Evolutionary conservation across 345 rosid genomes (phyloP), one percentile per base, ranked within the genome.

Genomic region (Aurinia saxatilis): DNA sequence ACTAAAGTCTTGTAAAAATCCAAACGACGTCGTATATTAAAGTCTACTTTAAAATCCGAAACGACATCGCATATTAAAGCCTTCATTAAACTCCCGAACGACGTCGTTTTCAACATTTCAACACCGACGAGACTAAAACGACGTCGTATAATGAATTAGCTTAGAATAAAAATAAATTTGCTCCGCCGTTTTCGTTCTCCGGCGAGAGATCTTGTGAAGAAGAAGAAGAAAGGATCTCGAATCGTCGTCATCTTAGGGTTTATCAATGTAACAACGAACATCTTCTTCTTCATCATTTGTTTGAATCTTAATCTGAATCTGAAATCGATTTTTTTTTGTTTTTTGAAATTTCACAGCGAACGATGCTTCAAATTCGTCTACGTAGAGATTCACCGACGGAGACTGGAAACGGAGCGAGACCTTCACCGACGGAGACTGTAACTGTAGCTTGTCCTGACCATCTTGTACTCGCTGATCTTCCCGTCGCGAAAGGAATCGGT

Each of bases 371-470:
- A 68, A 93, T 93, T 64, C 76, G 96, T 59, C 85, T 90, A 5
- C 78, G 73, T 70, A 86, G 83, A 63, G 79, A 61, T 55, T 84
- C 88, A 0, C 72, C 91, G 4, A 65, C 81, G 11, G 95, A 85
- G 4, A 71, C 71, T 16, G 80, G 87, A 15, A 81, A 66, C 17
- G 78, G 71, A 46, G 65, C 45, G 46, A 86, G 86, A 77, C 83
- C 88, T 5, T 67, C 74, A 17, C 84, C 81, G 2, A 77, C 65
- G 19, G 97, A 93, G 15, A 81, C 83, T 2, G 99, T 93, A 25
- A 93, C 96, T 4, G 99, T 90, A 23, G 95, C 95, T 0, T 93
- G 97, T 66, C 97, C 97, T 0, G 99, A 87, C 67, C 97, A 90
- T 65, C 95, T 93, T 40, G 87, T 93, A 25, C 97, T 93, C 40